Base-by-base conservation (phyloP, 441 rosid genomes). In the Corymbia citriodora region DNA sequence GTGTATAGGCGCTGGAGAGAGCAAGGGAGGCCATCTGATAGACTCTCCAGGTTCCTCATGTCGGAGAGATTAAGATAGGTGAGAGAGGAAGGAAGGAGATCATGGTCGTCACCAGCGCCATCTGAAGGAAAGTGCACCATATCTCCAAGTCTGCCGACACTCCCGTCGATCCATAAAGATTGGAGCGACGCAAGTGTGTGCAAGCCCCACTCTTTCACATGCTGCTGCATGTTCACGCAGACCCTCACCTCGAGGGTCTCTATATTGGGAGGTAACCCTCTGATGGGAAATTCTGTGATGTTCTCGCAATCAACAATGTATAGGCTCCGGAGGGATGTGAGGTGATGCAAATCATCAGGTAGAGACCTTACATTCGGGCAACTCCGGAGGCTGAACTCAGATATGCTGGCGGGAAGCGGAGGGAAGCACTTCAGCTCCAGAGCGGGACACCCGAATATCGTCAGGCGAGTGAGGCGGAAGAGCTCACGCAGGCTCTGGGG, bases 91-190 rank as follows among this genome's bases (percentile, higher is more conserved):
- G 65, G 65, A 13, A 59, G n/a, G 65, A 25, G n/a, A 59, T 59
- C 65, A 59, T 25, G n/a, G n/a, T 25, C n/a, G 14, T 59, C 4
- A 14, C n/a, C 6, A 0, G 23, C n/a, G 29, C 65, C 2, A 2
- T 59, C n/a, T 59, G 65, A 6, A 25, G 65, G 65, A 59, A 59
- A 59, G 65, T 29, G 4, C n/a, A 59, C 65, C 65, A 59, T 10
- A 10, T 63, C 33, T 63, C 70, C 70, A 29, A 63, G 33, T 13
- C 70, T 17, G 31, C 70, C 70, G 0, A 29, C 70, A 29, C 33
- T 63, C 31, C 33, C 33, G 33, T 63, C 33, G 4, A 63, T 63
- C 31, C 31, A 29, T 63, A 63, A 27, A 63, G 17, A 63, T 63
- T 63, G 31, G 17, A 63, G 70, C 17, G 33, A 13, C 4, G 70